phyloP scores from a whole-genome alignment of 2,329 filamentous ascomycete genomes.

The Biscogniauxia mediterranea region DNA sequence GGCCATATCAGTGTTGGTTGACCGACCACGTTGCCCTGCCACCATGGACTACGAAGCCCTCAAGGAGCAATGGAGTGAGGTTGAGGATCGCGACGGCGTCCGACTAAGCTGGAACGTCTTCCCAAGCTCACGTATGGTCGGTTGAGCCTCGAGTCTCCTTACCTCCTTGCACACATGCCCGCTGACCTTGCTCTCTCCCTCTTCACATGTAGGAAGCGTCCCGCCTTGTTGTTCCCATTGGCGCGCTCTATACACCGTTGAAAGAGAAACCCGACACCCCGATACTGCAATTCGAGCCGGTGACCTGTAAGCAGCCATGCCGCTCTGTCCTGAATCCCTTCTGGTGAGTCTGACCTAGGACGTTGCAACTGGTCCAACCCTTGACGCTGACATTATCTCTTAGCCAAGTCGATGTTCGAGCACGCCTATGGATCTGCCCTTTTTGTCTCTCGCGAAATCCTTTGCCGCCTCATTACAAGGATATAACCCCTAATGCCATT shows the following conservation, averaged over 20 bases:
- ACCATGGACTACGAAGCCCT: constrained; percentile 87
- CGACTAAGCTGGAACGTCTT: constrained; percentile 99
- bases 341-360: constrained; percentile 60
- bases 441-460: constrained; percentile 84
- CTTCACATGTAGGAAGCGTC: constrained; percentile 71
- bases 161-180: constrained; percentile 17
- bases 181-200: constrained; percentile 26
- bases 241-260: constrained; percentile 89
- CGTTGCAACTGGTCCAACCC: background rate
- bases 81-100: constrained; percentile 94
- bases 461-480: constrained; percentile 83
- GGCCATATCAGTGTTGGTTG: constrained; percentile 9
- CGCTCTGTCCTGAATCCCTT: constrained; percentile 95
- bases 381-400: constrained; percentile 26
- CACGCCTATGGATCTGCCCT: constrained; percentile 83
- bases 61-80: constrained; percentile 95
- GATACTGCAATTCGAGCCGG: constrained; percentile 90
- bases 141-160: constrained; percentile 29
- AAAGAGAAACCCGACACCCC: constrained; percentile 93
- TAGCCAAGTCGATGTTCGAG: constrained; percentile 80
- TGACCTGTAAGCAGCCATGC: constrained; percentile 94
- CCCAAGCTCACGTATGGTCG: constrained; percentile 93
- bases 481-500: constrained; percentile 80
- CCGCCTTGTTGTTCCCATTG: constrained; percentile 90
- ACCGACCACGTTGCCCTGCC: constrained; percentile 7